Conservation (phyloP, 164 flowering plant species). For the Stephania yunnanensis region DNA sequence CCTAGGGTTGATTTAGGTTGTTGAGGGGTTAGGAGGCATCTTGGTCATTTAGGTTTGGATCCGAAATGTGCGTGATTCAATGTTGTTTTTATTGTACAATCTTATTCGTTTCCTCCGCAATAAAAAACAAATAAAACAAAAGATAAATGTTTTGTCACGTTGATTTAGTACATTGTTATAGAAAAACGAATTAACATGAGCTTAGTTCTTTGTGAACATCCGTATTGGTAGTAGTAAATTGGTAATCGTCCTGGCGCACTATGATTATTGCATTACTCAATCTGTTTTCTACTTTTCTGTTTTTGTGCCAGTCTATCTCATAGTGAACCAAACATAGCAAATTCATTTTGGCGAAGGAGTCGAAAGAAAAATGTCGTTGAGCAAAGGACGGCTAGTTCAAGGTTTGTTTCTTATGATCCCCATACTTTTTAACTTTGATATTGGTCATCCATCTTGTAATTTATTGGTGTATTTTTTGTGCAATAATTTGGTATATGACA, state of each 20-base stretch:
- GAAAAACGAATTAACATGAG: neutral
- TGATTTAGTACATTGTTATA: neutral
- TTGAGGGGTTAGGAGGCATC: no score
- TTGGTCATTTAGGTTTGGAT: no score
- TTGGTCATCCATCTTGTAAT: neutral
- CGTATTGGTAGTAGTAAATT: no score
- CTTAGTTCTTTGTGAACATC: neutral
- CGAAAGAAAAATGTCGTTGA: slow-evolving; percentile 76
- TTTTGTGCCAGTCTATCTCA: slow-evolving; percentile 62
- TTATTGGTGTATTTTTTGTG: neutral
- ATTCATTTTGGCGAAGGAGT: slow-evolving; percentile 75
- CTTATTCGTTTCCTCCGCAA: neutral
- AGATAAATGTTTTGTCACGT: neutral
- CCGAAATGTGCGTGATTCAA: no score
- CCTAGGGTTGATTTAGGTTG: no score
- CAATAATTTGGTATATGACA: neutral
- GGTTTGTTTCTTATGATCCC: slow-evolving; percentile 36
- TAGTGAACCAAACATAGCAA: slow-evolving; percentile 89
- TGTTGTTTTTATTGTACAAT: neutral
- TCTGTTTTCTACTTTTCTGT: slow-evolving; percentile 6
- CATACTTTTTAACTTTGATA: neutral
- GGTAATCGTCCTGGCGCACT: neutral
- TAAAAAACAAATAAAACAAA: no score
- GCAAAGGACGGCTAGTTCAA: slow-evolving; percentile 93
- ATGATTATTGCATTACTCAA: neutral